phyloP scores from a whole-genome alignment of 495 filamentous ascomycete genomes.

The Talaromyces trachyspermus region DNA sequence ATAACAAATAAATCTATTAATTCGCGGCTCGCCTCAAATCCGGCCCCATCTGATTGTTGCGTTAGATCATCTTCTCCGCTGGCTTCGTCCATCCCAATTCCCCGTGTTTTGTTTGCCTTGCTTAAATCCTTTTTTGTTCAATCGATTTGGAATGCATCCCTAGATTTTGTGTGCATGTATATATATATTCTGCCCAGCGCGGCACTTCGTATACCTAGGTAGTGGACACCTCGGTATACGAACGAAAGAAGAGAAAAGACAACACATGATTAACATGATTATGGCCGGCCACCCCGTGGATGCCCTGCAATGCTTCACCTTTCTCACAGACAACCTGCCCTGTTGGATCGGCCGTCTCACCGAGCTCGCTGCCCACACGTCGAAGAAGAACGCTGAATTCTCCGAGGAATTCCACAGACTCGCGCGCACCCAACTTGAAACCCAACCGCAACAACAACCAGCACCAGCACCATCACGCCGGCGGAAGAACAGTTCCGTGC shows the following conservation, averaged over 20 bases:
- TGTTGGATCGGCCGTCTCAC: constrained; percentile 62
- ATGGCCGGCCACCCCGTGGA: constrained; percentile 42
- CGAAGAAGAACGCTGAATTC: constrained; percentile 62
- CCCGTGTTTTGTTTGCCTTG: background rate
- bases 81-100: background rate
- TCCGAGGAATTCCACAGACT: constrained; percentile 32
- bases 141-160: no score
- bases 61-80: background rate
- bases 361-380: constrained; percentile 60
- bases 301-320: constrained; percentile 53
- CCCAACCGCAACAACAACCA: constrained; percentile 1
- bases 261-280: background rate
- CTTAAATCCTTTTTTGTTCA: background rate
- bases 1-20: background rate
- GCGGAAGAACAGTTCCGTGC: constrained; percentile 33
- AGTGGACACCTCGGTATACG: no score
- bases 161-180: background rate
- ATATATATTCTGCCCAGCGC: background rate
- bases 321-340: constrained; percentile 51
- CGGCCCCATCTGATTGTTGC: background rate
- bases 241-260: background rate
- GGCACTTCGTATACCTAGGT: background rate
- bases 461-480: constrained; percentile 35
- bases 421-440: constrained; percentile 5
- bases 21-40: background rate